phyloP scores from a whole-genome alignment of 2,329 filamentous ascomycete genomes.

The Claviceps lovelessii region DNA sequence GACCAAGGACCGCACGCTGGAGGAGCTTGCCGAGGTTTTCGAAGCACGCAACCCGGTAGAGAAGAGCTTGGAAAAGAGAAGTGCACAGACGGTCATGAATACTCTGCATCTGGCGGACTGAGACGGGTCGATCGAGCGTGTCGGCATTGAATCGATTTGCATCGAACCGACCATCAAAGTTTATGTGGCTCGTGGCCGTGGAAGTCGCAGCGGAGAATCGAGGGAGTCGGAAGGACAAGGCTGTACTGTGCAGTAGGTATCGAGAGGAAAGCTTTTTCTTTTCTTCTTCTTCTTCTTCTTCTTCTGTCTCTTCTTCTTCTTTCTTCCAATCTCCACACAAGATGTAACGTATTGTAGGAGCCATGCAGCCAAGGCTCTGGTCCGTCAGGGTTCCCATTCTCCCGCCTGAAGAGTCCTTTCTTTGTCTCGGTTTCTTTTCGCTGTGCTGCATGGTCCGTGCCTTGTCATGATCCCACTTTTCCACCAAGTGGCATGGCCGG shows the following conservation, averaged over 20 bases:
- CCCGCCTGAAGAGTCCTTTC: no score
- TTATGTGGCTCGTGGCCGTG: background rate
- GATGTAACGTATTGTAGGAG: no score
- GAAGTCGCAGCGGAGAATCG: no score
- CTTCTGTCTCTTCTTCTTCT: no score
- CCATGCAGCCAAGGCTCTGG: no score
- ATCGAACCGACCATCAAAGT: background rate
- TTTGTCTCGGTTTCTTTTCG: no score
- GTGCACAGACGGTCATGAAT: constrained; percentile 28
- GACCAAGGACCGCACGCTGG: constrained; percentile 35
- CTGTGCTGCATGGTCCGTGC: no score
- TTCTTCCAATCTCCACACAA: no score
- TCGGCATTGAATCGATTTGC: background rate
- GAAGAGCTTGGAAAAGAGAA: constrained; percentile 28
- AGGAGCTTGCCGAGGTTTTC: constrained; percentile 40
- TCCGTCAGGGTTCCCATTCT: no score
- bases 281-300: background rate
- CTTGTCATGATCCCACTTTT: background rate
- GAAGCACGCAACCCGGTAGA: constrained; percentile 28
- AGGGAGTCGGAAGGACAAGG: background rate
- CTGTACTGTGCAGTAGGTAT: background rate
- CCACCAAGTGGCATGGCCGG: background rate
- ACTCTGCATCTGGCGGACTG: constrained; percentile 18
- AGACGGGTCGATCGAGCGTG: constrained; percentile 10
- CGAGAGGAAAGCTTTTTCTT: background rate